Conservation (phyloP, 2,329 filamentous ascomycete genomes). For the Amauroascus niger region DNA sequence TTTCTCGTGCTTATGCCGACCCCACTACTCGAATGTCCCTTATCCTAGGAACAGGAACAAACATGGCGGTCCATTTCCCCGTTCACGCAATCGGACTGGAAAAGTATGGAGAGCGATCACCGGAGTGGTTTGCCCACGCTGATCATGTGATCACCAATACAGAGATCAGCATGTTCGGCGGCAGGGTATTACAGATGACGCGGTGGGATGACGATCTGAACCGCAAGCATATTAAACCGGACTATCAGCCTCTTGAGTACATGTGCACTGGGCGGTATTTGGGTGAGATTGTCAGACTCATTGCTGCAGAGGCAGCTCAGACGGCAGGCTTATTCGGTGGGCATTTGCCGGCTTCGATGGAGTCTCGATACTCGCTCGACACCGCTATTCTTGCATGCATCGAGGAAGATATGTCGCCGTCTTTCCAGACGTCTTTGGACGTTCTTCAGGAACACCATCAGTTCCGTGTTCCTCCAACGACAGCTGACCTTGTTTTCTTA, state of each 20-base stretch:
- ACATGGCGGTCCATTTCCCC: slow-evolving; percentile 54
- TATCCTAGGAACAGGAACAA: slow-evolving; percentile 56
- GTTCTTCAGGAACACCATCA: slow-evolving; percentile 46
- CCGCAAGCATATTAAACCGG: slow-evolving; percentile 46
- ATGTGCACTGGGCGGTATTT: slow-evolving; percentile 55
- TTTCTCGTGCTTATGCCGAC: slow-evolving; percentile 54
- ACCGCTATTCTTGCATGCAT: slow-evolving; percentile 50
- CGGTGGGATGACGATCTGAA: slow-evolving; percentile 55
- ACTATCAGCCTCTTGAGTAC: slow-evolving; percentile 58
- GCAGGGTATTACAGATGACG: slow-evolving; percentile 48
- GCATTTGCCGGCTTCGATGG: slow-evolving; percentile 45
- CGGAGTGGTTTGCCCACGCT: slow-evolving; percentile 48
- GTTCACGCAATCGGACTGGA: slow-evolving; percentile 43
- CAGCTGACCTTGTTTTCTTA: slow-evolving; percentile 47
- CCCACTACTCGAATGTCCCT: slow-evolving; percentile 52
- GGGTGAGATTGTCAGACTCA: slow-evolving; percentile 53
- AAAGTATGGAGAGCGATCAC: slow-evolving; percentile 49
- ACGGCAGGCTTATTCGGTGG: slow-evolving; percentile 49
- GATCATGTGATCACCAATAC: slow-evolving; percentile 55
- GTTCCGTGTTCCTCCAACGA: slow-evolving; percentile 37
- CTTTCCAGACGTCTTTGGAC: slow-evolving; percentile 32
- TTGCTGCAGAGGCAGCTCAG: slow-evolving; percentile 51
- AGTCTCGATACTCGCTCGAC: slow-evolving; percentile 50
- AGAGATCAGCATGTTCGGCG: slow-evolving; percentile 57
- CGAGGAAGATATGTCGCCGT: slow-evolving; percentile 39